Percentiles rank a stretch among this genome's conserved stretches.
Conservation (phyloP, 1,284 basidiomycete species). For the Rhodotorula mucilaginosa region DNA sequence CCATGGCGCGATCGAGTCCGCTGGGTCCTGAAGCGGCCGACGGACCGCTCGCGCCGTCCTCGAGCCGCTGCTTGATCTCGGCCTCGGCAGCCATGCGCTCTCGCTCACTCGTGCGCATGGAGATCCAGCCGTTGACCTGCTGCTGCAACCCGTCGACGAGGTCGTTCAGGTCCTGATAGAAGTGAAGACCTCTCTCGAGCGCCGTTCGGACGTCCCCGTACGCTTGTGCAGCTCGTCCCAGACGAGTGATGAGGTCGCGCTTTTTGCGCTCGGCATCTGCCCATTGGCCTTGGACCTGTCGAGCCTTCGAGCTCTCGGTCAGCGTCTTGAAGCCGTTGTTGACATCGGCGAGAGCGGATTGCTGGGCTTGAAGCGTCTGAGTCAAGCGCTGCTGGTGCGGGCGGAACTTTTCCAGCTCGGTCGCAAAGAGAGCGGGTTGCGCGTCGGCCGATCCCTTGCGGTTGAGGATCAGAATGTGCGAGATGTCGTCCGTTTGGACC, state of each 20-base stretch:
- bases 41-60: constrained; percentile 43
- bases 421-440: constrained; percentile 83
- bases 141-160: constrained; percentile 62
- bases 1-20: constrained; percentile 43
- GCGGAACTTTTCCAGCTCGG: constrained; percentile 91
- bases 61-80: constrained; percentile 66
- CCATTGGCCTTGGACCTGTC: constrained; percentile 70
- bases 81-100: constrained; percentile 65
- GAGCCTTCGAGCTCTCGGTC: constrained; percentile 67
- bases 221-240: constrained; percentile 71
- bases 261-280: constrained; percentile 73
- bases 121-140: constrained; percentile 64
- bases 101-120: constrained; percentile 67
- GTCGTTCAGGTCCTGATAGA: constrained; percentile 78
- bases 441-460: constrained; percentile 66
- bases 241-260: constrained; percentile 67
- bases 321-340: constrained; percentile 66
- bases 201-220: constrained; percentile 86
- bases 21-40: neutral
- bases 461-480: constrained; percentile 87
- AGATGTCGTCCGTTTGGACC: constrained; percentile 96
- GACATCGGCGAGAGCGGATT: constrained; percentile 67
- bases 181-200: constrained; percentile 80
- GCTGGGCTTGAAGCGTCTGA: constrained; percentile 73
- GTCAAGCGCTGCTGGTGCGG: constrained; percentile 81